Conservation (phyloP, 2,329 filamentous ascomycete species). For the Truncatella angustata region DNA sequence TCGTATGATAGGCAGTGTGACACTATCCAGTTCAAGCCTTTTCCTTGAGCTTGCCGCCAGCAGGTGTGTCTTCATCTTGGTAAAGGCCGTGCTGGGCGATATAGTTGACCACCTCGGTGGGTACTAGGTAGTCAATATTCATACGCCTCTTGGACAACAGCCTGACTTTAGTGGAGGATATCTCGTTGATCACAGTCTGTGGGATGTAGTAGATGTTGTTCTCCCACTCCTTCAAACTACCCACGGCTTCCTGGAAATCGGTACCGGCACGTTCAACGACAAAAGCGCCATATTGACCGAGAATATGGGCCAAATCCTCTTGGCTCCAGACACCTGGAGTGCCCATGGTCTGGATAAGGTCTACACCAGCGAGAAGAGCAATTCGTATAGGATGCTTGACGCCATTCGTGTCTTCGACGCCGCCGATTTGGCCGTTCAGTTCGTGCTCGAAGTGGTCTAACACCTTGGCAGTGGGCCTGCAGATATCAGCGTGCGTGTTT, state of each 20-base stretch:
- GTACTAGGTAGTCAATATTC: conserved; percentile 76
- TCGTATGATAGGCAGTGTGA: no score
- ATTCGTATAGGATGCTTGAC: conserved; percentile 67
- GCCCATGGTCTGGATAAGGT: conserved; percentile 73
- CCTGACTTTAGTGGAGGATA: conserved; percentile 79
- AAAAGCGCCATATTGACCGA: conserved; percentile 76
- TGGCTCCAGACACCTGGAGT: conserved; percentile 76
- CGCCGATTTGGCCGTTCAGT: conserved; percentile 76
- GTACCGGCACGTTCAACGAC: conserved; percentile 87
- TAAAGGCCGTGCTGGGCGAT: conserved; percentile 68
- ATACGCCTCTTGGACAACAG: conserved; percentile 76
- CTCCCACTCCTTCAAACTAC: conserved; percentile 77
- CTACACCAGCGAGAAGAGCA: conserved; percentile 76
- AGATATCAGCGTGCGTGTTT: not conserved
- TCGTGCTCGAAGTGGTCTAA: conserved; percentile 90
- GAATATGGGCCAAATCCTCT: conserved; percentile 82
- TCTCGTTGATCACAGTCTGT: conserved; percentile 83
- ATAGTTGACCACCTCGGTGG: conserved; percentile 72
- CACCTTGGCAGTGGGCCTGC: conserved; percentile 74
- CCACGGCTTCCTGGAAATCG: conserved; percentile 82
- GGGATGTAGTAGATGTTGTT: conserved; percentile 86
- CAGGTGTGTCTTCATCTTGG: conserved; percentile 22
- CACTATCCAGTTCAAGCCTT: no score
- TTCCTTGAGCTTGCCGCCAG: conserved; percentile 22
- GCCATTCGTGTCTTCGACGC: conserved; percentile 68